phyloP scores from a whole-genome alignment of 768 basidiomycete genomes.

The Leccinellum albellum region DNA sequence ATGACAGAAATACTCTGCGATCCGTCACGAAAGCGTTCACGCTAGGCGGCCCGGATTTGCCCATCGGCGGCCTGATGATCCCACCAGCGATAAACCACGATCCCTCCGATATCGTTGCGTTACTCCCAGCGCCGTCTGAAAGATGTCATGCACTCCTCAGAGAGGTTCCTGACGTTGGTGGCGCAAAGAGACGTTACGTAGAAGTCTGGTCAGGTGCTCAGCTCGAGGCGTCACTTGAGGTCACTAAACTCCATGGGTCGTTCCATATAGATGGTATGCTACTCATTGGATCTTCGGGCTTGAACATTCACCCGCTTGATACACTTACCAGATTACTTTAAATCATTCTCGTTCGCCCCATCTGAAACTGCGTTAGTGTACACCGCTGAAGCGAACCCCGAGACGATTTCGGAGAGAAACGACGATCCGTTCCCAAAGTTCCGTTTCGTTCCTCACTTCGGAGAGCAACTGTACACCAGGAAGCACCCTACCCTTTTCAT shows the following conservation, averaged over 20 bases:
- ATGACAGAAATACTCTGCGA: conserved; percentile 46
- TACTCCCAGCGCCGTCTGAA: conserved; percentile 41
- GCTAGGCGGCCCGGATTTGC: conserved; percentile 13
- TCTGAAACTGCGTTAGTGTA: conserved; percentile 54
- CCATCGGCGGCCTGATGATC: conserved; percentile 5
- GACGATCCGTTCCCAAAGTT: conserved; percentile 39
- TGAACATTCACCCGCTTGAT: conserved; percentile 1
- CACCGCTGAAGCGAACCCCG: conserved; percentile 51
- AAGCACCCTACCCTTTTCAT: conserved; percentile 53
- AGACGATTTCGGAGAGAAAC: conserved; percentile 17
- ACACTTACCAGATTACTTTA: conserved; percentile 43
- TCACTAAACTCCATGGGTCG: conserved; percentile 53
- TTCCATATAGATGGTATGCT: conserved; percentile 60
- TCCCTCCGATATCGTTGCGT: conserved; percentile 37
- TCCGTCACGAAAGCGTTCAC: conserved; percentile 40
- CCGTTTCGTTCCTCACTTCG: conserved; percentile 55
- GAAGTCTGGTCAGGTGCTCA: conserved; percentile 46
- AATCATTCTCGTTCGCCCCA: conserved; percentile 51
- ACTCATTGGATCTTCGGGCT: neutral
- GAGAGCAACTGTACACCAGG: conserved; percentile 56
- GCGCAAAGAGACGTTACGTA: conserved; percentile 46
- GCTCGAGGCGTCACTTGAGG: conserved; percentile 48
- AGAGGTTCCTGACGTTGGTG: conserved; percentile 25
- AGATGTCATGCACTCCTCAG: conserved; percentile 45
- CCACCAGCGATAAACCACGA: conserved; percentile 17